These are phyloP conservation scores for Withania somnifera DNA, from an alignment of 305 asterid genomes.

Conservation along the genomic window DNA sequence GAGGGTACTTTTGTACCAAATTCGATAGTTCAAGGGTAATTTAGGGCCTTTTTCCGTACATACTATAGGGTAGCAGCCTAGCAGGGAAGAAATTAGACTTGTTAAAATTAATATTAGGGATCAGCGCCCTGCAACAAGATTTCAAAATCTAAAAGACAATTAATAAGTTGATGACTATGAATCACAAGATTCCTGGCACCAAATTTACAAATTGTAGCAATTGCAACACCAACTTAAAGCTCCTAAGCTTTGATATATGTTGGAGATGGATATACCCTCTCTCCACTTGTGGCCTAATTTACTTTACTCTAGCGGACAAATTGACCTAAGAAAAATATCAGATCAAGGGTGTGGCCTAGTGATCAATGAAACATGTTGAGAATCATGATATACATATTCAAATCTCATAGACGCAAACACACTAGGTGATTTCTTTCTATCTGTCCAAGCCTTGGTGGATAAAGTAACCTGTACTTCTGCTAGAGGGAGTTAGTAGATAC, in stretches of 20 bases:
- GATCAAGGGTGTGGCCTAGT: background rate
- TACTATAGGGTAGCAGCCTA: background rate
- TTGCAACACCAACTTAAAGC: background rate
- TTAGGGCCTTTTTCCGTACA: background rate
- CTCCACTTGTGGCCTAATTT: background rate
- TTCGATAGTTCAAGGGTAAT: too few species aligned
- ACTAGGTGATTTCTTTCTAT: background rate
- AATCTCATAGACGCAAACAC: background rate
- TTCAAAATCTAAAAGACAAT: background rate
- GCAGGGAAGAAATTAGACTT: background rate
- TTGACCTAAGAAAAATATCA: background rate
- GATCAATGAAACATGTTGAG: background rate
- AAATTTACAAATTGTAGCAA: background rate
- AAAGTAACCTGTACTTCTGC: background rate
- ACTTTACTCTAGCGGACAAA: background rate
- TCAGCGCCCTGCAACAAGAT: background rate
- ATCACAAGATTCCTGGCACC: background rate
- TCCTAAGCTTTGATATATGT: background rate
- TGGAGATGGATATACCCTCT: background rate
- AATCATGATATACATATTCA: background rate
- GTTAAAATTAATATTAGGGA: background rate
- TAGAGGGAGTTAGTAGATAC: background rate
- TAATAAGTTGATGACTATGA: background rate
- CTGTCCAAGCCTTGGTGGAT: background rate
- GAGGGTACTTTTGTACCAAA: too few species aligned